Base-by-base conservation (phyloP, 2,329 filamentous ascomycete genomes). In the Lachnellula occidentalis region DNA sequence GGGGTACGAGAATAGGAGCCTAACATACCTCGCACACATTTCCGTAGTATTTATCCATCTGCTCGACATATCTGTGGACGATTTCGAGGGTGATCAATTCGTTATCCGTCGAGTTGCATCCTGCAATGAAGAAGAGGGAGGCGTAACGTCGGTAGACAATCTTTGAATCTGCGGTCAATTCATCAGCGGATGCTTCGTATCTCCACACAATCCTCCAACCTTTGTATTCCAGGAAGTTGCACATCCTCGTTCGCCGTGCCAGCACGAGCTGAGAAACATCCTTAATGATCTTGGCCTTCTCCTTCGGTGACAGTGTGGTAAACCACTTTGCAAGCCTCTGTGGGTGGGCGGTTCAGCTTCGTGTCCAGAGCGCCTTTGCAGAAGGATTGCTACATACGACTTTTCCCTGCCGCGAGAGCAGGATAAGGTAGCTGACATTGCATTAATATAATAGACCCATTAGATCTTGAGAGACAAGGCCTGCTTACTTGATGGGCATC, bases 31-130 rank as follows among this genome's bases (percentile, higher is more conserved):
- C 94, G 85, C 94, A 99, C 57, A 99, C 94, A 73, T 99, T 99
- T 73, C 94, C 94, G 73, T 97, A 99, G 78, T 99, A 99, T 74
- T 99, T 99, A 80, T 99, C 94, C 94, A 99, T 99, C 76, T 99
- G 94, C 74, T 99, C 94, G 70, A 99, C 94, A 72, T 99, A 99
- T 74, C 94, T 90, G 74, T 99, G 94, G 67, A 99, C 95, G 70
- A 99, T 91, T 74, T 99, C 94, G 70, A 99, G 90, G 22, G 90
- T 96, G 72, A 97, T 96, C 69, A 99, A 78, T 72, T 99, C 94
- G 74, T 99, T 99, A 74, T 99, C 94, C 60, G 90, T 91, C n/a
- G 92, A 92, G 51, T 91, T 87, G 76, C 91, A 96, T 67, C 94
- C 94, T 68, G 92, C 92, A 72, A 99, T 99, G 80, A 99, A 99